Evolutionary conservation across 2,329 filamentous ascomycete genomes (phyloP), one percentile per base, ranked within the genome.

Genomic region (Penicillium verrucosum): DNA sequence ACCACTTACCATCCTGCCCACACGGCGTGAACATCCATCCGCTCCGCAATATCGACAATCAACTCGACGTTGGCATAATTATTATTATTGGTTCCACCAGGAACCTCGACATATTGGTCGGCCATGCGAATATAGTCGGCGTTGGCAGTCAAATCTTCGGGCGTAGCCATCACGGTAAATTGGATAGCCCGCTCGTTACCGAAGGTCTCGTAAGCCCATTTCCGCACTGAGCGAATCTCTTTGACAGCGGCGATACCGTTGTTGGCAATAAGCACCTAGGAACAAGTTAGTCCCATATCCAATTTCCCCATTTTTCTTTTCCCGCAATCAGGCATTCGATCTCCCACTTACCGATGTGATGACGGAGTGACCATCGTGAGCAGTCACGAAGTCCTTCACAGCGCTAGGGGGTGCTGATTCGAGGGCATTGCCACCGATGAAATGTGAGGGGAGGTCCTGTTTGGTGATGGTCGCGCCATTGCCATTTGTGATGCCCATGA

Each of bases 171-270:
- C 74, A 99, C 94, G 62, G 94, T 99, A 81, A 99, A 99, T 75
- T 97, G 92, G 73, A 99, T 97, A 69, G 93, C 94, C 72, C 89
- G 86, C 82, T 99, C 94, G 79, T 99, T 92, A 80, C 94, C 93
- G 74, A 99, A 99, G 8, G 90, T 96, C 80, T 99, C 94, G 86
- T 99, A 99, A 60, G 94, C 94, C 94, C 94, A 99, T 92, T 97
- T 99, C 77, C 94, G 89, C 73, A 99, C 93, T 58, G 93, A 97
- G 77, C 94, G 88, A 75, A 99, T 99, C 79, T 99, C 94, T 80
- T 99, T 99, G 77, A 99, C 94, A 73, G 94, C 94, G 50, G 94
- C 94, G 77, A 99, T 99, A 84, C 94, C 94, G 81, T 99, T 99
- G 83, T 99, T 99, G 75, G 94, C 94, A 78, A 99, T 99, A 64